These are phyloP conservation scores for Hypoxylon sp. DNA, from an alignment of 2,329 filamentous ascomycete species.

Conservation along the genomic window DNA sequence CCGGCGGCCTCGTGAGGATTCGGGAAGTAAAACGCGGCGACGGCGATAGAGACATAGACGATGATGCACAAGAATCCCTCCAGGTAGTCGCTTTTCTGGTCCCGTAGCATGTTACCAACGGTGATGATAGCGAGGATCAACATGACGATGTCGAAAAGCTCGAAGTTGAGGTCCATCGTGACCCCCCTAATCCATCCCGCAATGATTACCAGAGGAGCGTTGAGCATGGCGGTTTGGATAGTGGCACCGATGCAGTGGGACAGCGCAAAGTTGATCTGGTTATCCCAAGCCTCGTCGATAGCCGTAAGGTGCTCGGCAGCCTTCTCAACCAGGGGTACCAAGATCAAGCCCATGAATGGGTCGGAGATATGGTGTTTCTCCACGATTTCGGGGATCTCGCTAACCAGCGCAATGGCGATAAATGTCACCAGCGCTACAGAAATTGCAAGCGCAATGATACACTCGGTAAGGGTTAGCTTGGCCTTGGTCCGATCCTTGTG, in stretches of 20 bases:
- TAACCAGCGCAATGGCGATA: slow-evolving; percentile 80
- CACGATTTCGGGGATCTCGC: slow-evolving; percentile 76
- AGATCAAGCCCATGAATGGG: slow-evolving; percentile 77
- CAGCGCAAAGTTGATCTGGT: slow-evolving; percentile 87
- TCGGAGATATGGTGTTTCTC: slow-evolving; percentile 63
- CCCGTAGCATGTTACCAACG: slow-evolving; percentile 88
- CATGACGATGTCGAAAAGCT: slow-evolving; percentile 87
- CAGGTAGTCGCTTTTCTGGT: slow-evolving; percentile 91
- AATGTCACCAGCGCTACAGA: slow-evolving; percentile 79
- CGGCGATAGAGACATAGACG: slow-evolving; percentile 73
- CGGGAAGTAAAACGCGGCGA: slow-evolving; percentile 71
- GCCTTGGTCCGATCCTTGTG: slow-evolving; percentile 71
- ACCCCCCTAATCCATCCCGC: slow-evolving; percentile 84
- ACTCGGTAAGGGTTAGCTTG: slow-evolving; percentile 83
- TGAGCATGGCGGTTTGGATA: slow-evolving; percentile 90
- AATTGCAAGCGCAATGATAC: slow-evolving; percentile 74
- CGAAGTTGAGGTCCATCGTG: slow-evolving; percentile 85
- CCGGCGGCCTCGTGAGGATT: slow-evolving; percentile 72
- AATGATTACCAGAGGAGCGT: slow-evolving; percentile 85
- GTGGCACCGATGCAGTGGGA: slow-evolving; percentile 89
- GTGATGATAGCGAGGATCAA: slow-evolving; percentile 88
- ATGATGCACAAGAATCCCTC: slow-evolving; percentile 87
- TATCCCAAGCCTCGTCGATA: slow-evolving; percentile 86
- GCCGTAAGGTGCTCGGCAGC: slow-evolving; percentile 88
- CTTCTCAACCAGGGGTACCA: slow-evolving; percentile 88